Conservation (phyloP, 805 yeast species). For the Tetrapisispora namnaoensis region DNA sequence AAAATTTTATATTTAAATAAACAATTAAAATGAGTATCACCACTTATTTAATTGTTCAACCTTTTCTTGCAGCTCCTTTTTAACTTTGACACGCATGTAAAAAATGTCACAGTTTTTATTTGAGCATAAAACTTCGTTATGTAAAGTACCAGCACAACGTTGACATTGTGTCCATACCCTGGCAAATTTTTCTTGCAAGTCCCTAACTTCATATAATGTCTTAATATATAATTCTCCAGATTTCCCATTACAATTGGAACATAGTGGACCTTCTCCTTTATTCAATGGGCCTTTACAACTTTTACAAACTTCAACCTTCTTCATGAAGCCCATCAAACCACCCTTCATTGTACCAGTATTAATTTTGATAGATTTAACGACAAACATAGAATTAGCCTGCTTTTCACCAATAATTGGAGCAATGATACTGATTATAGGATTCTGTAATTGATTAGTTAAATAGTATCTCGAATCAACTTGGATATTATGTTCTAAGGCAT, state of each 20-base stretch:
- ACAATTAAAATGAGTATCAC: conserved; percentile 11
- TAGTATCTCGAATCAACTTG: conserved; percentile 94
- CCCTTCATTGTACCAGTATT: conserved; percentile 58
- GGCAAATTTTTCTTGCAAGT: conserved; percentile 71
- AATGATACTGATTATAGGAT: conserved; percentile 87
- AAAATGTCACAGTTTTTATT: conserved; percentile 96
- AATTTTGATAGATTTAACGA: conserved; percentile 38
- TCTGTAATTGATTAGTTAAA: conserved; percentile 82
- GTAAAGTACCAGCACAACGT: conserved; percentile 91
- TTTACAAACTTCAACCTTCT: conserved; percentile 78
- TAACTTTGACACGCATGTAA: conserved; percentile 72
- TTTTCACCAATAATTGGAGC: conserved; percentile 89
- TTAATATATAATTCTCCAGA: conserved; percentile 76
- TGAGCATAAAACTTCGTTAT: conserved; percentile 90
- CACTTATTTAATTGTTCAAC: conserved; percentile 33
- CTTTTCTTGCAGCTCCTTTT: conserved; percentile 34
- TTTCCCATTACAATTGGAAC: conserved; percentile 62
- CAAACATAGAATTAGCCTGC: conserved; percentile 67
- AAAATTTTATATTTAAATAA: not conserved
- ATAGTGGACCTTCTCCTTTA: conserved; percentile 61
- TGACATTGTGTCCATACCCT: conserved; percentile 97
- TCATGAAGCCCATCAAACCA: conserved; percentile 86
- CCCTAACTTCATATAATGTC: conserved; percentile 70
- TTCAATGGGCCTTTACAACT: conserved; percentile 75
- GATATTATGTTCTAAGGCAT: conserved; percentile 80